These are phyloP conservation scores for Gnomoniopsis sp. DNA, from an alignment of 2,329 filamentous ascomycete species.

Conservation along the genomic window DNA sequence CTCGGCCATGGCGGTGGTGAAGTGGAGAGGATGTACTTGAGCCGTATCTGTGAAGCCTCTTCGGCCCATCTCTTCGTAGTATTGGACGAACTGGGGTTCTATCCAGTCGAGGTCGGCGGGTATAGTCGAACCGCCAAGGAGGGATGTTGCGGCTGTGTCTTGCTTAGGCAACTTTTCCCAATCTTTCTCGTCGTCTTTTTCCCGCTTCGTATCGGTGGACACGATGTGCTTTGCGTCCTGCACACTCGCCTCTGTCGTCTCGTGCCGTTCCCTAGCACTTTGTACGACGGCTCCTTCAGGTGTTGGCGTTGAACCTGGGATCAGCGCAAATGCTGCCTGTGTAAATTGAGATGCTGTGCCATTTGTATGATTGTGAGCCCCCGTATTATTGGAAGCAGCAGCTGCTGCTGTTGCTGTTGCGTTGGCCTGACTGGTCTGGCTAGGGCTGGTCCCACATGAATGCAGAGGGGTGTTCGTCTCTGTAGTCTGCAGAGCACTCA, in stretches of 20 bases:
- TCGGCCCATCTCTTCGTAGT: conserved; percentile 78
- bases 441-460: not conserved
- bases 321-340: not conserved
- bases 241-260: not conserved
- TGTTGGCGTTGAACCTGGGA: not conserved
- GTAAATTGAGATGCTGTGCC: not conserved
- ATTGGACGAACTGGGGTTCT: conserved; percentile 58
- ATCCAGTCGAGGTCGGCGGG: conserved; percentile 86
- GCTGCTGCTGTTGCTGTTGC: not conserved
- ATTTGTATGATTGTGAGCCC: no score
- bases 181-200: conserved; percentile 34
- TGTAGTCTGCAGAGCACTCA: conserved; percentile 4
- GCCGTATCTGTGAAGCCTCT: conserved; percentile 71
- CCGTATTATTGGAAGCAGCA: no score
- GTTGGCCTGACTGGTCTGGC: not conserved
- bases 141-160: conserved; percentile 41
- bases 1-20: conserved; percentile 79
- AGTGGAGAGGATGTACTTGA: conserved; percentile 89
- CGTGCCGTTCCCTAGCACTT: not conserved
- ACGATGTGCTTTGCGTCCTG: no score
- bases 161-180: conserved; percentile 64
- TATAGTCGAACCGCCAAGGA: conserved; percentile 57
- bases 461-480: not conserved
- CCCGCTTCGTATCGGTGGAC: not conserved
- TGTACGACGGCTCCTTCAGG: not conserved